Evolutionary conservation across 345 rosid species (phyloP), one percentile per base, ranked within the genome.

Genomic region (Balakata baccata): DNA sequence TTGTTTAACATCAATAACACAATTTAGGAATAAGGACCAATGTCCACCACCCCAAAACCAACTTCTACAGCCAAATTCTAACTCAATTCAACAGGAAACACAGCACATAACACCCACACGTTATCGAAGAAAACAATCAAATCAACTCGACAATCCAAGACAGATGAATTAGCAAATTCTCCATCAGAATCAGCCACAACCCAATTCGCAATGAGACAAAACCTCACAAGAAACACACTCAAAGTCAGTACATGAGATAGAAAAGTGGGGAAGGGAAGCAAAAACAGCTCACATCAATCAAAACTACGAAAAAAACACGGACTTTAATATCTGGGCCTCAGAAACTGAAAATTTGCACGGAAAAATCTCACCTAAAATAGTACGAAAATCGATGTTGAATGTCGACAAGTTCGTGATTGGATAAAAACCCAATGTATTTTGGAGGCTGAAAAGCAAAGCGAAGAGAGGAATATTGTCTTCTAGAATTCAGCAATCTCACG

Each of bases 401-500:
- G 34, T 4, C n/a, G 51, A 70, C 25, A 8, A 74, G 73, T 8
- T 22, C 6, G 47, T 23, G 18, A 71, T 50, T 75, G 77, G 76
- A 69, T 66, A 75, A 74, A 71, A 62, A 52, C 52, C 53, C 39
- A 11, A 52, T 29, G 7, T 43, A 4, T 16, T 38, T 6, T 23
- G 71, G 64, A 56, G 73, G 66, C 62, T 54, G 49, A 50, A 58
- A 64, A 68, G n/a, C 62, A 47, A 29, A 25, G 50, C 22, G 34
- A 60, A 61, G 53, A 52, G 53, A 22, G 69, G 75, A 75, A 68
- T 68, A 62, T 51, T n/a, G 75, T 62, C 70, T 20, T 71, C 74
- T 74, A 13, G 64, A 53, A 46, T 38, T 74, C 74, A 60, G 18
- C 46, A 38, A 61, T 43, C 65, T 17, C 38, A 64, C 34, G 10